These are phyloP conservation scores for Elsinoe perseae DNA, from an alignment of 2,329 filamentous ascomycete species.

Conservation along the genomic window DNA sequence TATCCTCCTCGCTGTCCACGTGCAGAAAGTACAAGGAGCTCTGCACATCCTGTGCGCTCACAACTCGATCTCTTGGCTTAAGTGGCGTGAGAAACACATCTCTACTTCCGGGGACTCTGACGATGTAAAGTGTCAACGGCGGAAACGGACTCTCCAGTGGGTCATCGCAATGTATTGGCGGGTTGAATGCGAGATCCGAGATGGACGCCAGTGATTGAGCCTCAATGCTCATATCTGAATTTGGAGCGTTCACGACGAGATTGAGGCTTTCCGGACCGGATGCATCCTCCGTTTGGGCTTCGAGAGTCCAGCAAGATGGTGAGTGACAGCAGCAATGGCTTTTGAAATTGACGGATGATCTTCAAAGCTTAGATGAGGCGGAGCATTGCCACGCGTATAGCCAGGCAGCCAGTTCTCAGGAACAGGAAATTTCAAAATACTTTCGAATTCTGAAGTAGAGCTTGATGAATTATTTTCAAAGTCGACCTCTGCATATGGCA, in stretches of 20 bases:
- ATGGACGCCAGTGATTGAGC: constrained; percentile 14
- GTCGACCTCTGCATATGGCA: too few species aligned
- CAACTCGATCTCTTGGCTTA: constrained; percentile 80
- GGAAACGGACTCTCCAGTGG: constrained; percentile 28
- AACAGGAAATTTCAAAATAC: background rate
- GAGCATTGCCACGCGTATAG: constrained; percentile 7
- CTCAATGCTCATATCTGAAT: background rate
- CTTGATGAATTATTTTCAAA: too few species aligned
- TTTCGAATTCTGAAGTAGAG: background rate
- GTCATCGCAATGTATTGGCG: background rate
- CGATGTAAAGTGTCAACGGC: constrained; percentile 80
- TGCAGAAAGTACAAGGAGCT: constrained; percentile 90
- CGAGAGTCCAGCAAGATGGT: background rate
- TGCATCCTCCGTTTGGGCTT: background rate
- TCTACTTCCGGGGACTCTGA: constrained; percentile 84
- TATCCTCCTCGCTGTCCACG: constrained; percentile 44
- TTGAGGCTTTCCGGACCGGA: background rate
- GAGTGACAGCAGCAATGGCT: background rate
- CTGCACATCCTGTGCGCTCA: constrained; percentile 78
- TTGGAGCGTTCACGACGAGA: background rate
- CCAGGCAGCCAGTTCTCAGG: constrained; percentile 10
- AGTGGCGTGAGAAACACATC: constrained; percentile 88
- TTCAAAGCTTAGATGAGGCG: constrained; percentile 2
- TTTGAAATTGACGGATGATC: background rate
- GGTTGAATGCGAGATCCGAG: constrained; percentile 10